A percentile compares a stretch with the other conserved stretches of the same genome.
phyloP scores from a whole-genome alignment of 495 filamentous ascomycete genomes.

The Talaromyces trachyspermus region DNA sequence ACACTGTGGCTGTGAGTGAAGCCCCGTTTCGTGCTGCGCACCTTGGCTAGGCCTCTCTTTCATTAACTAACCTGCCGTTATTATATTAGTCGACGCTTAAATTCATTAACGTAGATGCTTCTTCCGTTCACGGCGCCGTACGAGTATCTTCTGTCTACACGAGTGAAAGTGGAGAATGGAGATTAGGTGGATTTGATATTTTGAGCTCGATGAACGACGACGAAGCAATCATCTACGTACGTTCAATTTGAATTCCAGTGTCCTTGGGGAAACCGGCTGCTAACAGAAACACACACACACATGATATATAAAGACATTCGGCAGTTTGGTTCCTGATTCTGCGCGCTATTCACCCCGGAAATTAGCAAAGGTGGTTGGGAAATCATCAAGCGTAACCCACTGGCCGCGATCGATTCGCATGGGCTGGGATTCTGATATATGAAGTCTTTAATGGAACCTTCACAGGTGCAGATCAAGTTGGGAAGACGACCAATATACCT shows the following conservation, averaged over 20 bases:
- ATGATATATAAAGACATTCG: conserved; percentile 67
- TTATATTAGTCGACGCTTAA: conserved; percentile 68
- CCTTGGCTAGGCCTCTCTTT: no score
- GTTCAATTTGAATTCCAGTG: conserved; percentile 17
- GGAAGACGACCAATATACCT: conserved; percentile 80
- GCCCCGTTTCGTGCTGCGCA: no score
- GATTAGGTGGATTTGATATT: conserved; percentile 86
- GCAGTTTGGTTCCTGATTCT: conserved; percentile 76
- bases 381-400: conserved; percentile 69
- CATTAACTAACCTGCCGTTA: conserved; percentile 5
- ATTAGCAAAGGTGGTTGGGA: conserved; percentile 84
- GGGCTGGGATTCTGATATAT: conserved; percentile 76
- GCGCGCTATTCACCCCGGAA: conserved; percentile 80
- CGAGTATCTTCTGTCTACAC: conserved; percentile 80
- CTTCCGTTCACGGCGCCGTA: conserved; percentile 81
- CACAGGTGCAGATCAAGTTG: conserved; percentile 61
- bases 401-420: conserved; percentile 79
- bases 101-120: conserved; percentile 91
- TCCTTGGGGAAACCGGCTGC: conserved; percentile 9
- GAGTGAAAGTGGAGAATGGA: conserved; percentile 97
- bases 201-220: conserved; percentile 94
- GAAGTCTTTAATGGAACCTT: conserved; percentile 88
- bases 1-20: conserved; percentile 68
- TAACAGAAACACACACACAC: neutral
- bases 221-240: conserved; percentile 80